Evolutionary conservation across 768 basidiomycete species (phyloP), one percentile per base, ranked within the genome.

Genomic region (Royoungia palumana): DNA sequence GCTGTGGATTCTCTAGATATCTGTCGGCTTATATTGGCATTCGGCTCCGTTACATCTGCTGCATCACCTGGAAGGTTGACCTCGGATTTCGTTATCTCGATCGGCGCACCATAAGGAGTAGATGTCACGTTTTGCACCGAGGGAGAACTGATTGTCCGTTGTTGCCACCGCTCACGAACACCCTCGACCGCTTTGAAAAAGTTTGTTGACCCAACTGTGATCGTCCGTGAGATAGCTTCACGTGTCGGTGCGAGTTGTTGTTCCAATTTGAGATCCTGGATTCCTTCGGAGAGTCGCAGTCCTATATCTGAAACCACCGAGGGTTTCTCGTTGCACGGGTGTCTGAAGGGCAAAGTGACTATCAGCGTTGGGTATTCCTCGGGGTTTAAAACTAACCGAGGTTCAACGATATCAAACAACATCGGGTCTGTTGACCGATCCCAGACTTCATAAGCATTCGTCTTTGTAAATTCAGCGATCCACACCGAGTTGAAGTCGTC

Each of bases 391-490:
- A 57, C 55, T 22, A 52, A 93, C 92, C 89, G 76, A 30, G 95
- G 89, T 65, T 99, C 96, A 46, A 95, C 80, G 41, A 98, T 89
- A 63, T 99, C 96, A 62, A 99, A 99, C 11, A 98, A 70, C 53
- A 92, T 73, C 1, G 92, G 87, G 67, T 99, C 96, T 1, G 96
- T 98, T 35, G 83, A 80, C 38, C 80, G 74, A 42, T 97, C 83
- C 96, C 96, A 99, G 4, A 91, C 81, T 46, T 87, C 82, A 65
- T 83, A 94, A 0, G 94, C 93, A 56, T 85, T 82, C 22, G 95
- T 94, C 56, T 76, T 78, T 67, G 82, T 88, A 70, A 98, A 96
- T 58, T 92, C 91, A 2, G 82, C 72, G 21, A 97, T 79, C 90
- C 94, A 99, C 2, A 84, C 62, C 13, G 85, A 81, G 56, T 89